phyloP scores from a whole-genome alignment of 495 filamentous ascomycete species.

The Xylaria nigripes region DNA sequence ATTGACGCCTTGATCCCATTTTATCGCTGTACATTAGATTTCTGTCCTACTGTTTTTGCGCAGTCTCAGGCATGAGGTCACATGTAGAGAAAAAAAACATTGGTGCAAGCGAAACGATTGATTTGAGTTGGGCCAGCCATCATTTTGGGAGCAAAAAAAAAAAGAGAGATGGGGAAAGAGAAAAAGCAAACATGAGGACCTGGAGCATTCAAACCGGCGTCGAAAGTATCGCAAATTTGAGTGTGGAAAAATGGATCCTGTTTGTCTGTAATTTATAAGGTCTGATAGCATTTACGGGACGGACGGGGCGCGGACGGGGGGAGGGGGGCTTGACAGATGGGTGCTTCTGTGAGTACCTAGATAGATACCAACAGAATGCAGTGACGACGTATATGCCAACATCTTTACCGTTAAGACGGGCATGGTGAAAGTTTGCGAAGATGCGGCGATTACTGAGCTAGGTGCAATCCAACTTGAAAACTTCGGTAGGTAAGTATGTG shows the following conservation, averaged over 20 bases:
- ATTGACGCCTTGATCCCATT: conserved; percentile 3
- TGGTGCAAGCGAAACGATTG: conserved; percentile 9
- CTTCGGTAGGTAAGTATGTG: too few relatives aligned
- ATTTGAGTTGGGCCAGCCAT: conserved; percentile 8
- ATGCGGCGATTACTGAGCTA: too few relatives aligned
- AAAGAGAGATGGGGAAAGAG: neutral
- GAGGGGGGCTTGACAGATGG: too few relatives aligned
- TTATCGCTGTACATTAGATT: conserved; percentile 12
- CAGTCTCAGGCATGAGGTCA: conserved; percentile 6
- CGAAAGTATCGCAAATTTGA: conserved; percentile 14
- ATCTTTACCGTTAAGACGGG: too few relatives aligned
- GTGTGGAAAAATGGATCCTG: conserved; percentile 11
- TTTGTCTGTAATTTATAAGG: conserved; percentile 23
- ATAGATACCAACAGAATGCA: neutral
- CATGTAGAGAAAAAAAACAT: conserved; percentile 7
- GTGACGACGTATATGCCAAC: neutral
- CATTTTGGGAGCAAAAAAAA: conserved; percentile 12
- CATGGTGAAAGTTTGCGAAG: too few relatives aligned
- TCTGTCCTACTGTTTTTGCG: conserved; percentile 3
- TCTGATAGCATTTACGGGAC: conserved; percentile 25
- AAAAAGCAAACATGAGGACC: neutral
- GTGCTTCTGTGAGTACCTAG: neutral
- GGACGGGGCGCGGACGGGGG: neutral
- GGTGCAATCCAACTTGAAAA: too few relatives aligned
- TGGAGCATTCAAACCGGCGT: conserved; percentile 19